Base-by-base conservation (phyloP, 169 alveolate species). In the Cryptosporidium tyzzeri region DNA sequence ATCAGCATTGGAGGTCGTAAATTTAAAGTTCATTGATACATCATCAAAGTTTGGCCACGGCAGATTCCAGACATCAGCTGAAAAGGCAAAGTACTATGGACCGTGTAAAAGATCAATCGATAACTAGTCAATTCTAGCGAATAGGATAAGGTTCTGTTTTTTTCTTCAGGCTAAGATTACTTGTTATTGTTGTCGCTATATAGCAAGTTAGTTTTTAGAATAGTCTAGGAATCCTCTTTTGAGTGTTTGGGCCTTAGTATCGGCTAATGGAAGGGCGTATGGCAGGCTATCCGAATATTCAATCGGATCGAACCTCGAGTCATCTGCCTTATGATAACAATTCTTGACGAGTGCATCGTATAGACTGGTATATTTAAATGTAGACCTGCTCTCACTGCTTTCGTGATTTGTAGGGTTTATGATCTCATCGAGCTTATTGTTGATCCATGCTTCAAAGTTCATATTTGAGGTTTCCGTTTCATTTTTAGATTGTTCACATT, bases 31-130 rank as follows among this genome's bases (percentile, higher is more conserved):
- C 96, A 98, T 99, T 94, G 99, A 99, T 94, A 99, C 99, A 41
- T 96, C 99, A 12, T 97, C 99, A 92, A 99, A 99, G 96, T 95
- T 96, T 86, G 99, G 99, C 26, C 99, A 99, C 92, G 99, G 99
- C 55, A 95, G 99, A 92, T 99, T 97, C 99, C 99, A 99, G 93
- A 99, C 99, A 75, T 91, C 97, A 48, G 99, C 96, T 61, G 99
- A 99, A 93, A 99, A 98, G 96, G 96, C 94, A 93, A 98, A 97
- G 94, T 98, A 97, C 98, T 97, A 94, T 91, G 99, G 99, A 75
- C 98, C 98, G n/a, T 93, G 94, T 71, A 93, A 95, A 91, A 94
- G 91, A 69, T 44, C 89, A n/a, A 23, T 23, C 10, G 89, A 80
- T 10, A 62, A 23, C 65, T 80, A 33, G 61, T 51, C 70, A 16